Evolutionary conservation across 371 early-diverging fungal genomes (phyloP), one percentile per base, ranked within the genome.

Genomic region (Haplosporangium sp.): DNA sequence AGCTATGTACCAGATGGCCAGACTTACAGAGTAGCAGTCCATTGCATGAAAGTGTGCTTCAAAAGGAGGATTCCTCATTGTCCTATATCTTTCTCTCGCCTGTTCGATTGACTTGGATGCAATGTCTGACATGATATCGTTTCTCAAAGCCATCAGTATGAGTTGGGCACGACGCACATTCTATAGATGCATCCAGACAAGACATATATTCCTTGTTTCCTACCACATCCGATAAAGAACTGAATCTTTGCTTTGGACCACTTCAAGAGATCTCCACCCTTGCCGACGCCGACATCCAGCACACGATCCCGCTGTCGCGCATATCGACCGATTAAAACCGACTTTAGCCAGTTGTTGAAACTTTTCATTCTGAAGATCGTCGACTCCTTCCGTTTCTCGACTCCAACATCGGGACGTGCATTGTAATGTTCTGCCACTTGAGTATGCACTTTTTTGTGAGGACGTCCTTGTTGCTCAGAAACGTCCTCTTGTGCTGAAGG

Each of bases 231-330:
- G 11, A 95, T 89, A 36, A 94, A 85, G 51, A 89, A 84, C 36
- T 80, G 73, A 16, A 98, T 93, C 16, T 82, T 67, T 5, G 93
- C 93, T 64, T 90, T 89, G 10, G 85, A 75, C 95, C 94, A 98
- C 76, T 99, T 99, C 43, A 87, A 81, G 59, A 99, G 82, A 84
- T 99, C 99, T n/a, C 99, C 99, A 23, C 99, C 99, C 85, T 99
- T 99, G 6, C 99, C 99, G 80, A 98, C 98, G 6, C 98, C 98
- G 69, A 99, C 83, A 83, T 99, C 99, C 57, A 99, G 87, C 0
- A 95, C 95, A 14, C 58, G 51, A 42, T 85, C 81, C 0, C 74
- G 71, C 0, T 83, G 81, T 11, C 82, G 79, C 0, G 88, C 86
- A 74, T 91, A 90, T n/a, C 87, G 77, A 14, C 87, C 82, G 68